phyloP scores from a whole-genome alignment of 768 basidiomycete species.

The Daedaleopsis sinensis region DNA sequence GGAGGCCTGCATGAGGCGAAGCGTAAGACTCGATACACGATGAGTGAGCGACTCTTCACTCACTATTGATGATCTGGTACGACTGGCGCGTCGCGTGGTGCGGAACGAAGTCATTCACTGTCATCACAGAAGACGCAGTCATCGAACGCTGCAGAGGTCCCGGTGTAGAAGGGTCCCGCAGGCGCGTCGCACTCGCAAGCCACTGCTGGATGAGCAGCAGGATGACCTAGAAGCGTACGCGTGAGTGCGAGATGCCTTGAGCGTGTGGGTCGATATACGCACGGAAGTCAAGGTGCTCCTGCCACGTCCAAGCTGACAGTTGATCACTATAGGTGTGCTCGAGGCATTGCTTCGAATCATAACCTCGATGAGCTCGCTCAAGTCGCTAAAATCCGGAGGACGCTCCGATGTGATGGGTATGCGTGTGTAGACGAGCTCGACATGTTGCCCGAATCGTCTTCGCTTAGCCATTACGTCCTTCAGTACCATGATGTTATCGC shows the following conservation, averaged over 20 bases:
- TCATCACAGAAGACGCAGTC: slow-evolving; percentile 45
- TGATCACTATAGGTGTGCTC: slow-evolving; percentile 85
- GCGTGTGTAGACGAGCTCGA: slow-evolving; percentile 76
- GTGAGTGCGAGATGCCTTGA: too few relatives aligned
- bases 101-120: slow-evolving; percentile 37
- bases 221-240: slow-evolving; percentile 54
- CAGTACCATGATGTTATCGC: slow-evolving; percentile 73
- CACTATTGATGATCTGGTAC: slow-evolving; percentile 90
- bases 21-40: slow-evolving; percentile 5
- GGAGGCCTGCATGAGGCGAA: slow-evolving; percentile 52
- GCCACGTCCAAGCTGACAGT: slow-evolving; percentile 93
- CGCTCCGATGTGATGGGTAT: slow-evolving; percentile 94
- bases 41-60: background rate
- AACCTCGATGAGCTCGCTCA: slow-evolving; percentile 78
- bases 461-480: slow-evolving; percentile 85
- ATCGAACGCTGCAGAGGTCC: slow-evolving; percentile 40
- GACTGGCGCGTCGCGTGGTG: slow-evolving; percentile 53
- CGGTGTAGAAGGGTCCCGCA: slow-evolving; percentile 41
- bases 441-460: slow-evolving; percentile 42
- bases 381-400: slow-evolving; percentile 72
- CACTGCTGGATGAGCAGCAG: slow-evolving; percentile 84
- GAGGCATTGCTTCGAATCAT: slow-evolving; percentile 69
- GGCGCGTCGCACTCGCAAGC: slow-evolving; percentile 50
- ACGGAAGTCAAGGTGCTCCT: slow-evolving; percentile 91
- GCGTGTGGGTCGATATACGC: slow-evolving; percentile 26